Conservation (phyloP, 352 stramenopile genomes). For the Phytophthora chlamydospora region DNA sequence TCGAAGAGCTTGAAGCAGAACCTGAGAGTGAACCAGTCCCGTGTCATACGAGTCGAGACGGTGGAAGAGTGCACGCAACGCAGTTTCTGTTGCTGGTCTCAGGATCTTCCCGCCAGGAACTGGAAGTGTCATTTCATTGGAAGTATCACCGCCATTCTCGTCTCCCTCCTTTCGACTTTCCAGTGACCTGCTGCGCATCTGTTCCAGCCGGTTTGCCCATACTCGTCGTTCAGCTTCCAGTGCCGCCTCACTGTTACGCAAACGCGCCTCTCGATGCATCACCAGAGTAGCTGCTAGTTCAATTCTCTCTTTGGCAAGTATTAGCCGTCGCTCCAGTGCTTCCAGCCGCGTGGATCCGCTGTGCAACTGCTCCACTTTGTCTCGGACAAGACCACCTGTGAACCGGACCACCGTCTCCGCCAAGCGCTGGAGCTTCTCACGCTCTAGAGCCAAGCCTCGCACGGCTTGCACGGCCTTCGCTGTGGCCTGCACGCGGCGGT, state of each 20-base stretch:
- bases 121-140: slow-evolving; percentile 1
- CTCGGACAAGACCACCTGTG: slow-evolving; percentile 49
- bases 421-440: slow-evolving; percentile 50
- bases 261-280: slow-evolving; percentile 52
- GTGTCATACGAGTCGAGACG: slow-evolving; percentile 68
- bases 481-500: slow-evolving; percentile 34
- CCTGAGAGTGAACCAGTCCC: slow-evolving; percentile 44
- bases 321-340: slow-evolving; percentile 48
- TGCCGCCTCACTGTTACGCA: slow-evolving; percentile 75
- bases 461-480: slow-evolving; percentile 56
- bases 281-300: slow-evolving; percentile 48
- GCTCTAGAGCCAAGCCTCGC: slow-evolving; percentile 52
- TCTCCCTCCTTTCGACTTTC: slow-evolving; percentile 3
- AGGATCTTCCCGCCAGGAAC: slow-evolving; percentile 35
- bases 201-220: slow-evolving; percentile 37
- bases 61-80: slow-evolving; percentile 68
- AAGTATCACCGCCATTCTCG: slow-evolving; percentile 11
- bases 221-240: slow-evolving; percentile 52
- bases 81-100: slow-evolving; percentile 55
- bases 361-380: slow-evolving; percentile 53
- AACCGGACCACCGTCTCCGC: slow-evolving; percentile 54
- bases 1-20: slow-evolving; percentile 48
- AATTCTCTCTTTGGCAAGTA: slow-evolving; percentile 46
- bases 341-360: slow-evolving; percentile 37
- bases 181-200: slow-evolving; percentile 21